Evolutionary conservation across 2,329 filamentous ascomycete genomes (phyloP), one percentile per base, ranked within the genome.

Genomic region (Pyrenophora seminiperda): DNA sequence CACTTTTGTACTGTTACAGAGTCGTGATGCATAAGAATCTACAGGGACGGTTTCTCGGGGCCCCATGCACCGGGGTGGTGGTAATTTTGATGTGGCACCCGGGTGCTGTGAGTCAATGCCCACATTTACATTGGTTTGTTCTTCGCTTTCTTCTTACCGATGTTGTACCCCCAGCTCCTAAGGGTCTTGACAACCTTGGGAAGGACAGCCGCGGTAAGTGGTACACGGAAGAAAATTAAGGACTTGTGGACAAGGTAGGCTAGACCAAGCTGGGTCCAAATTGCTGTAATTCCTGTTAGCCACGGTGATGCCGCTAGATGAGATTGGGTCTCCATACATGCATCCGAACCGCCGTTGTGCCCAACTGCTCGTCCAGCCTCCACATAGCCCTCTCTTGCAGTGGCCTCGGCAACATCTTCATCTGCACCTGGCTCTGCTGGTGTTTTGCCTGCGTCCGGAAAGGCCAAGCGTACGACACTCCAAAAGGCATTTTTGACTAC

Each of bases 191-290:
- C 94, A n/a, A 97, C 87, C 75, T 95, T 97, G 1, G 94, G 94
- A 7, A 90, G 91, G 27, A 97, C 81, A 2, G 91, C 93, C 10
- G 90, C 91, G 1, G 94, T 94, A 57, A 97, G 76, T 7, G 94
- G 94, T 7, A 99, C 91, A n/a, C 94, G 85, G 59, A 97, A 74
- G 74, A 99, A 96, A 66, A 99, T 97, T 73, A 97, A 91, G 63
- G 89, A 95, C 77, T 99, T 99, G 80, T 99, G 94, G 50, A 99
- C 90, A 20, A 93, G 93, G 69, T 99, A 99, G 10, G 94, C 94
- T 40, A 99, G 82, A 13, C 90, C 91, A 22, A 99, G 79, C 70
- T 97, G 91, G 7, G 94, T 97, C 83, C 84, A 87, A 41, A 88
- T 77, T 65, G 83, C 84, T 87, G 58, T 29, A 18, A 19, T 40